These are phyloP conservation scores for Cercospora janseana DNA, from an alignment of 2,329 filamentous ascomycete species.

Conservation along the genomic window DNA sequence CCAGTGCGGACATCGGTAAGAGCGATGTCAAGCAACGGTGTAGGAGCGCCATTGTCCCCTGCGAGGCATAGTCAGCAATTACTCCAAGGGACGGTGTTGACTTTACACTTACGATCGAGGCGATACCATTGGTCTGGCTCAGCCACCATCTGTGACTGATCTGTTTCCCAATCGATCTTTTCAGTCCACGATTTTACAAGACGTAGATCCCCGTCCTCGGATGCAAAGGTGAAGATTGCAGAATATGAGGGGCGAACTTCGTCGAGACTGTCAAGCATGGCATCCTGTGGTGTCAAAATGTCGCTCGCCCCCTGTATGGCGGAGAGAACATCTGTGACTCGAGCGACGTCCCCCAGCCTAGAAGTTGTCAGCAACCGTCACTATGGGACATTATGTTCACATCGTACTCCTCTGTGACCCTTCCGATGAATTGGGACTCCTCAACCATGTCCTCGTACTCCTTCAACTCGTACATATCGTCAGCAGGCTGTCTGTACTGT, in stretches of 20 bases:
- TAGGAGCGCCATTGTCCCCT: constrained; percentile 19
- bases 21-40: constrained; percentile 31
- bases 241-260: constrained; percentile 33
- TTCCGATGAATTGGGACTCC: constrained; percentile 33
- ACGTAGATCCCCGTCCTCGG: constrained; percentile 27
- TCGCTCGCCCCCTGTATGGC: constrained; percentile 23
- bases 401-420: constrained; percentile 37
- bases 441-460: constrained; percentile 37
- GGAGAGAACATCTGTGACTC: constrained; percentile 25
- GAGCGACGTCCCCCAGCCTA: constrained; percentile 32
- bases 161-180: constrained; percentile 1
- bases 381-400: neutral
- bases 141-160: constrained; percentile 4
- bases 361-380: constrained; percentile 10
- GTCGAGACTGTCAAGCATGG: constrained; percentile 23
- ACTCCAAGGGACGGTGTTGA: too few relatives aligned
- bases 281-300: constrained; percentile 29
- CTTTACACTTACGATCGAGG: constrained; percentile 30
- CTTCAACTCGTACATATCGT: constrained; percentile 29
- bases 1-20: constrained; percentile 32
- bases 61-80: too few relatives aligned
- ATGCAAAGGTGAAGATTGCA: constrained; percentile 33
- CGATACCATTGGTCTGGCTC: constrained; percentile 30
- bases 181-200: constrained; percentile 33
- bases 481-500: constrained; percentile 25